Conservation (phyloP, 169 alveolate genomes). For the Babesia gibsoni region DNA sequence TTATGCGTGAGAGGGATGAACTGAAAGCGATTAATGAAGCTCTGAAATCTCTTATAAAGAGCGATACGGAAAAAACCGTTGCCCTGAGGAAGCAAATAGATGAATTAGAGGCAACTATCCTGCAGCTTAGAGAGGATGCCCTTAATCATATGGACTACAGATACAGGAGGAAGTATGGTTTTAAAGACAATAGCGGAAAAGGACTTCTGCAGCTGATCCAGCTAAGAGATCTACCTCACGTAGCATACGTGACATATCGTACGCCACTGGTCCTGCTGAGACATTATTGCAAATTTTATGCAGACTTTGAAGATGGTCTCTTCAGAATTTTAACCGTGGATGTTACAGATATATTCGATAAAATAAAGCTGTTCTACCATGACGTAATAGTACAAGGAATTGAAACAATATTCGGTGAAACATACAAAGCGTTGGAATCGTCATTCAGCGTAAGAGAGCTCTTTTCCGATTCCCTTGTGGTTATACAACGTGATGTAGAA, state of each 20-base stretch:
- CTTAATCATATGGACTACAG: not conserved
- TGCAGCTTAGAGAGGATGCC: not conserved
- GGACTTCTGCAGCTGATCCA: slow-evolving; percentile 5
- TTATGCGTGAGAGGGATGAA: not conserved
- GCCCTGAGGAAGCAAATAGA: not conserved
- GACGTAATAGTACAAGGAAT: not conserved
- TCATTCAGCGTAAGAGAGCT: not conserved
- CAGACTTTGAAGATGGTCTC: not conserved
- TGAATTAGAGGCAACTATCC: not conserved
- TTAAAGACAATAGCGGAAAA: no score
- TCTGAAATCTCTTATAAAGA: no score
- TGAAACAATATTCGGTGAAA: not conserved
- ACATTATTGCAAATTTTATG: slow-evolving; percentile 4
- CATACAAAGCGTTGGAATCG: not conserved
- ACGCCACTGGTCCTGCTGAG: slow-evolving; percentile 42
- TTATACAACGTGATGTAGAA: not conserved
- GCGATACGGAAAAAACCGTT: not conserved
- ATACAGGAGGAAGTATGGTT: not conserved
- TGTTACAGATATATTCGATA: not conserved
- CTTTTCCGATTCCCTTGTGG: not conserved
- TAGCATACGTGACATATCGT: slow-evolving; percentile 7
- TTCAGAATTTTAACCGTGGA: not conserved
- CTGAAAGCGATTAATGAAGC: not conserved
- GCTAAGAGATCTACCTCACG: slow-evolving; percentile 1
- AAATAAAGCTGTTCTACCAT: not conserved